A percentile compares a stretch with the other conserved stretches of the same genome.
phyloP scores from a whole-genome alignment of 2,329 filamentous ascomycete genomes.

The Capronia epimyces region DNA sequence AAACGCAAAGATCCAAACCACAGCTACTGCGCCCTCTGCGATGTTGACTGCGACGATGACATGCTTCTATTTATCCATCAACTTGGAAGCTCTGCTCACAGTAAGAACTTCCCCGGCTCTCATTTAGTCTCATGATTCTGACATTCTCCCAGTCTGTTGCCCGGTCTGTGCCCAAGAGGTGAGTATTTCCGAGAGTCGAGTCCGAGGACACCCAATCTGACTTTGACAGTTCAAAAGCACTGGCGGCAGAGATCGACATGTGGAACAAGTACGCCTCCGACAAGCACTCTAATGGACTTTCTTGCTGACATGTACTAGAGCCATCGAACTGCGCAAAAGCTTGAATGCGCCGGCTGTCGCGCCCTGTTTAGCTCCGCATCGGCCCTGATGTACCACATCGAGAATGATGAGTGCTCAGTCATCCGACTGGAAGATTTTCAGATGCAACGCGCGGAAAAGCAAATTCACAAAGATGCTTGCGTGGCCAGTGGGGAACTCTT shows the following conservation, averaged over 20 bases:
- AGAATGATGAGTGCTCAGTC: slow-evolving; percentile 46
- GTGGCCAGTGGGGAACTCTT: slow-evolving; percentile 4
- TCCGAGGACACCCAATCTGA: slow-evolving; percentile 1
- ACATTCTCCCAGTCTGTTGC: slow-evolving; percentile 41
- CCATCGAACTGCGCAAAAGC: slow-evolving; percentile 45
- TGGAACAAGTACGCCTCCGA: slow-evolving; percentile 43
- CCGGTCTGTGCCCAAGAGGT: slow-evolving; percentile 51
- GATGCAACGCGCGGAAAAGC: slow-evolving; percentile 48
- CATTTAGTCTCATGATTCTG: slow-evolving; percentile 6
- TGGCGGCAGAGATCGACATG: slow-evolving; percentile 48
- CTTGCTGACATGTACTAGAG: slow-evolving; percentile 5
- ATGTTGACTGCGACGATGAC: slow-evolving; percentile 44
- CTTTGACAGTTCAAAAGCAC: slow-evolving; percentile 44
- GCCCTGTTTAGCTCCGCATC: slow-evolving; percentile 45
- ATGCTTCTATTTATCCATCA: slow-evolving; percentile 48
- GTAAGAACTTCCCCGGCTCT: slow-evolving; percentile 16
- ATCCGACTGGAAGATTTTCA: slow-evolving; percentile 44
- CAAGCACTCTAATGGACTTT: slow-evolving; percentile 2
- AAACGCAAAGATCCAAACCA: slow-evolving; percentile 42
- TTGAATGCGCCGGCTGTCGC: slow-evolving; percentile 47
- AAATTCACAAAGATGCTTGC: slow-evolving; percentile 39
- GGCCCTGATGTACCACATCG: slow-evolving; percentile 51
- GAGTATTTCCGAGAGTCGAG: not conserved
- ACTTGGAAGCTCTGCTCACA: slow-evolving; percentile 42
- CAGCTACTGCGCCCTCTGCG: slow-evolving; percentile 40